Conservation (phyloP, 2,329 filamentous ascomycete species). For the Albifimbria verrucaria region DNA sequence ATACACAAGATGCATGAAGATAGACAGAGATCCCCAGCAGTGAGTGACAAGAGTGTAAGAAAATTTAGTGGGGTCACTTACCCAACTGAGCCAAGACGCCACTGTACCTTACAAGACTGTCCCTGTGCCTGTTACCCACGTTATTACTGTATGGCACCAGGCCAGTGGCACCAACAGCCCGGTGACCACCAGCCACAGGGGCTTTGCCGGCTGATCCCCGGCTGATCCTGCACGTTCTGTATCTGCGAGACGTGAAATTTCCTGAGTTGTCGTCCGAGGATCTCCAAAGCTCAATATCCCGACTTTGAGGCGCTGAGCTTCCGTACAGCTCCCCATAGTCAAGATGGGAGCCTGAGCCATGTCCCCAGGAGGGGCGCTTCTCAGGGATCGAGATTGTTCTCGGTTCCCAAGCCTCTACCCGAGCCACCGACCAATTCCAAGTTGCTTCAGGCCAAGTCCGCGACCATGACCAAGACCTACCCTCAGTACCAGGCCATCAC, state of each 20-base stretch:
- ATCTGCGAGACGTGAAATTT: conserved; percentile 28
- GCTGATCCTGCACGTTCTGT: no score
- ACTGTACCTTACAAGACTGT: no score
- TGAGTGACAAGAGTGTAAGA: no score
- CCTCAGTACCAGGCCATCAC: conserved; percentile 83
- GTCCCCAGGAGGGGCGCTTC: conserved; percentile 64
- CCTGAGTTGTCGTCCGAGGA: conserved; percentile 13
- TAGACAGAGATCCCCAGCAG: no score
- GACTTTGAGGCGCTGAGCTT: conserved; percentile 22
- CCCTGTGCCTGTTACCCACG: no score
- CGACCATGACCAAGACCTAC: conserved; percentile 63
- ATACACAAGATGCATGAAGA: no score
- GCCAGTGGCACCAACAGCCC: no score
- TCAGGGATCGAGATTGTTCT: conserved; percentile 88
- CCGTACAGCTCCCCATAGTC: conserved; percentile 19
- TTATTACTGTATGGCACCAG: no score
- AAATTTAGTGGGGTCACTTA: neutral
- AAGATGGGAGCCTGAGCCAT: conserved; percentile 34
- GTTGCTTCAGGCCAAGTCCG: conserved; percentile 31
- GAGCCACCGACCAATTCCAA: conserved; percentile 48
- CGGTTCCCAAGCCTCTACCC: conserved; percentile 73
- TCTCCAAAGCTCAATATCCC: conserved; percentile 14
- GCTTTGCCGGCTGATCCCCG: neutral
- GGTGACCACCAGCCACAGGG: neutral
- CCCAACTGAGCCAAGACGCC: neutral